Conservation (phyloP, 768 basidiomycete species). For the Lactarius sp. region DNA sequence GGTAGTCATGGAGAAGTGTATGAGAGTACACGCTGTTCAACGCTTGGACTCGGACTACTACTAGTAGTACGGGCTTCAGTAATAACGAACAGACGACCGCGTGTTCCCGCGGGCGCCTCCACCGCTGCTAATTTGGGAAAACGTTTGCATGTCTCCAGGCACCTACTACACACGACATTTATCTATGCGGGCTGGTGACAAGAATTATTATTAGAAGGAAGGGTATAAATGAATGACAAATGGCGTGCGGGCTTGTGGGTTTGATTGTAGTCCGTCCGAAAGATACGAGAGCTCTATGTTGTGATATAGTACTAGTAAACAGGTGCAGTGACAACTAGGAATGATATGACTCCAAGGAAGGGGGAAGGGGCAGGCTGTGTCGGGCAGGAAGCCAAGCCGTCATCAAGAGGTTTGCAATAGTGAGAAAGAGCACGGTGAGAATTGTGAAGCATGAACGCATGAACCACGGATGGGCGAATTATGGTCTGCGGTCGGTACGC, state of each 20-base stretch:
- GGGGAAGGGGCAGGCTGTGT: background rate
- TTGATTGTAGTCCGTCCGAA: background rate
- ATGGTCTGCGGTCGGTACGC: conserved; percentile 13
- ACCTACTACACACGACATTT: no score
- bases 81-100: background rate
- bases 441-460: conserved; percentile 18
- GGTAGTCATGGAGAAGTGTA: conserved; percentile 9
- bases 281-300: conserved; percentile 16
- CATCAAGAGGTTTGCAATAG: conserved; percentile 5
- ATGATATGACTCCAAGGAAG: conserved; percentile 15
- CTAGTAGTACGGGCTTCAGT: no score
- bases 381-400: conserved; percentile 10
- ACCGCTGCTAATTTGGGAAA: background rate
- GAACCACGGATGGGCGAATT: conserved; percentile 19
- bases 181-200: background rate
- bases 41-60: no score
- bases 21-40: background rate
- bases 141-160: background rate
- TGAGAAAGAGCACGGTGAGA: conserved; percentile 12
- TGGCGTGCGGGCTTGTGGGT: background rate
- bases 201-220: background rate
- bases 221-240: background rate
- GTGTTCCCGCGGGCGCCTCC: background rate
- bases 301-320: conserved; percentile 18
- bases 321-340: conserved; percentile 17